phyloP scores from a whole-genome alignment of 768 basidiomycete genomes.

The Sporobolomyces phaffii region DNA sequence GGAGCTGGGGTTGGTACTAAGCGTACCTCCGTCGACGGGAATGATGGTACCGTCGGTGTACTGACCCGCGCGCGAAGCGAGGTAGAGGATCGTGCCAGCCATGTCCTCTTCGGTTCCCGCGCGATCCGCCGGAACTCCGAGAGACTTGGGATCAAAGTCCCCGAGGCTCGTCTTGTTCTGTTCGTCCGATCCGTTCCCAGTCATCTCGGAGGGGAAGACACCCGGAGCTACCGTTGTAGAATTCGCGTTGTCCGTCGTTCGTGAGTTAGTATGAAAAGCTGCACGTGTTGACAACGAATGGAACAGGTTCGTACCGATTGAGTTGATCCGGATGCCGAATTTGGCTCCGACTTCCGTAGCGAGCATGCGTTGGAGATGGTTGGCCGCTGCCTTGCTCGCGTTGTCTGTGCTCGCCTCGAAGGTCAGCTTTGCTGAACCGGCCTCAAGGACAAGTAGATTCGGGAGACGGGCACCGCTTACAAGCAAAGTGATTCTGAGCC shows the following conservation, averaged over 20 bases:
- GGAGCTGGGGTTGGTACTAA: constrained; percentile 39
- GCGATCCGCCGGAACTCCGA: neutral
- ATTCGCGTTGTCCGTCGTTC: too few species aligned
- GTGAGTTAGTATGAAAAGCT: too few species aligned
- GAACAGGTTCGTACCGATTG: neutral
- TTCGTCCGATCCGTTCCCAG: constrained; percentile 9
- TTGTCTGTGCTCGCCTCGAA: neutral
- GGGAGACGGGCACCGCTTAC: neutral
- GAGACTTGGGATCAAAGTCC: constrained; percentile 22
- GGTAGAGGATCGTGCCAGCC: constrained; percentile 64
- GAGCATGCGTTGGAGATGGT: constrained; percentile 25
- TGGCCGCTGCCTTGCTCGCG: constrained; percentile 15
- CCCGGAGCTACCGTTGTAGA: too few species aligned
- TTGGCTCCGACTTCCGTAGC: constrained; percentile 8
- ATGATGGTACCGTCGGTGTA: constrained; percentile 63
- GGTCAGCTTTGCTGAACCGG: neutral
- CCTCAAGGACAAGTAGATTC: neutral
- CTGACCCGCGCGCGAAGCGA: constrained; percentile 12
- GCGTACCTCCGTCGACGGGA: constrained; percentile 86
- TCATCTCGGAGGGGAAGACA: constrained; percentile 4
- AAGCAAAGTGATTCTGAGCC: constrained; percentile 15
- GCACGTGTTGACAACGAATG: too few species aligned
- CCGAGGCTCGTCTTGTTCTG: constrained; percentile 21
- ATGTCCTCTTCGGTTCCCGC: constrained; percentile 27
- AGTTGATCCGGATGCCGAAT: constrained; percentile 8